Conservation (phyloP, 352 stramenopile species). For the Pythium dissimile region DNA sequence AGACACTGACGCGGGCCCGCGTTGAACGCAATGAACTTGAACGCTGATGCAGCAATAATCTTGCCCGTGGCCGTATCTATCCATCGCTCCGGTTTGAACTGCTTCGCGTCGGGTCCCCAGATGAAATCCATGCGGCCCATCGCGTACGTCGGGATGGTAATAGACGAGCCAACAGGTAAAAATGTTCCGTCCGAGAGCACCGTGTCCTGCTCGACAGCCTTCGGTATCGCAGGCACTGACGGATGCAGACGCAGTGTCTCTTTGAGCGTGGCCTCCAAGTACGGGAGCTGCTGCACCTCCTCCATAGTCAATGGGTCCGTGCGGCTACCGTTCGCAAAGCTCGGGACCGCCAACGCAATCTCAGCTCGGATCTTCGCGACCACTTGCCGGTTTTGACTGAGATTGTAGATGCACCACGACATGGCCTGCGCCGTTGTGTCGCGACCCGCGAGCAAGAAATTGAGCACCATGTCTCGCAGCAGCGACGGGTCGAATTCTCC, state of each 20-base stretch:
- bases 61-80: conserved; percentile 22
- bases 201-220: conserved; percentile 22
- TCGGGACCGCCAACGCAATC: conserved; percentile 19
- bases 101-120: conserved; percentile 26
- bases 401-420: conserved; percentile 61
- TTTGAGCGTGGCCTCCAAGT: conserved; percentile 28
- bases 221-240: conserved; percentile 44
- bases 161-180: conserved; percentile 16
- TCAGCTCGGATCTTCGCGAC: conserved; percentile 37
- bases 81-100: conserved; percentile 38
- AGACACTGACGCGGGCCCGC: conserved; percentile 43
- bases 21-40: conserved; percentile 30
- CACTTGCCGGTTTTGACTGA: conserved; percentile 41
- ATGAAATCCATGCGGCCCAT: conserved; percentile 28
- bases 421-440: conserved; percentile 63
- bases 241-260: conserved; percentile 71
- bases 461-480: conserved; percentile 64
- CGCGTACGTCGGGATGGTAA: conserved; percentile 27
- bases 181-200: conserved; percentile 40
- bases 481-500: conserved; percentile 27
- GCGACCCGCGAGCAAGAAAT: conserved; percentile 64
- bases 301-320: conserved; percentile 12
- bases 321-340: neutral
- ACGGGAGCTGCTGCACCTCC: conserved; percentile 16
- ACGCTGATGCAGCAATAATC: neutral